A percentile compares a stretch with the other conserved stretches of the same genome.
Evolutionary conservation across 345 rosid species (phyloP).

Genomic region (Lumnitzera littorea): DNA sequence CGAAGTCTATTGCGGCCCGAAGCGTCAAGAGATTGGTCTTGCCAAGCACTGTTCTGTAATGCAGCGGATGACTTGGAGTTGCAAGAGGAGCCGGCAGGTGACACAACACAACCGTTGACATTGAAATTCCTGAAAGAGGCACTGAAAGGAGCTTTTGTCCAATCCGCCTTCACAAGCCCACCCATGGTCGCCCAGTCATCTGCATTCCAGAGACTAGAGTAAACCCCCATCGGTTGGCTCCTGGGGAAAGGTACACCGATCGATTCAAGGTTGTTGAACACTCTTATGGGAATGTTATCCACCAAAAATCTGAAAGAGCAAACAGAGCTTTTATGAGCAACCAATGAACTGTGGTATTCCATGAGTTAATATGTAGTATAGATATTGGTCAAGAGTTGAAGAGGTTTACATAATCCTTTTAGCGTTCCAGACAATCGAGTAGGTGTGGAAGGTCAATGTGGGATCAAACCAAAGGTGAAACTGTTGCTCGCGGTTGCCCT

Average conservation of each 20-base stretch:
- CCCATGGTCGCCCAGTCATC: conserved; percentile 69
- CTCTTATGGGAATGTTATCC: conserved; percentile 54
- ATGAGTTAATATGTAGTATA: too few relatives aligned
- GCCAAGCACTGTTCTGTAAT: conserved; percentile 18
- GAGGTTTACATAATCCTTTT: conserved; percentile 36
- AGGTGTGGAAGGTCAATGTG: conserved; percentile 53
- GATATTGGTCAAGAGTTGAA: too few relatives aligned
- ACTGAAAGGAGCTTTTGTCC: conserved; percentile 50
- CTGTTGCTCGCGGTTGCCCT: conserved; percentile 63
- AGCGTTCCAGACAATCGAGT: conserved; percentile 56
- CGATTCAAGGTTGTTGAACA: conserved; percentile 62
- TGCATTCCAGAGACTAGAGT: conserved; percentile 42
- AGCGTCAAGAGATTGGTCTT: conserved; percentile 26
- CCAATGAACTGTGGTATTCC: too few relatives aligned
- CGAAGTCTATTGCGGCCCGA: conserved; percentile 25
- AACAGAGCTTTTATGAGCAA: too few relatives aligned
- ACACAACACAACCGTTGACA: conserved; percentile 32
- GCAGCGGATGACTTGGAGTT: conserved; percentile 7
- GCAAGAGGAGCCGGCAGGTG: conserved; percentile 23
- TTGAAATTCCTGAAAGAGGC: conserved; percentile 49
- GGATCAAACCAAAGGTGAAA: conserved; percentile 67
- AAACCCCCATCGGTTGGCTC: conserved; percentile 39
- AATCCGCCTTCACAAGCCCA: conserved; percentile 40
- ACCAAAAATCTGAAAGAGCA: conserved; percentile 30
- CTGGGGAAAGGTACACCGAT: conserved; percentile 53